Percentiles rank a stretch among this genome's conserved stretches.
phyloP scores from a whole-genome alignment of 345 rosid species.

The Populus deltoides region DNA sequence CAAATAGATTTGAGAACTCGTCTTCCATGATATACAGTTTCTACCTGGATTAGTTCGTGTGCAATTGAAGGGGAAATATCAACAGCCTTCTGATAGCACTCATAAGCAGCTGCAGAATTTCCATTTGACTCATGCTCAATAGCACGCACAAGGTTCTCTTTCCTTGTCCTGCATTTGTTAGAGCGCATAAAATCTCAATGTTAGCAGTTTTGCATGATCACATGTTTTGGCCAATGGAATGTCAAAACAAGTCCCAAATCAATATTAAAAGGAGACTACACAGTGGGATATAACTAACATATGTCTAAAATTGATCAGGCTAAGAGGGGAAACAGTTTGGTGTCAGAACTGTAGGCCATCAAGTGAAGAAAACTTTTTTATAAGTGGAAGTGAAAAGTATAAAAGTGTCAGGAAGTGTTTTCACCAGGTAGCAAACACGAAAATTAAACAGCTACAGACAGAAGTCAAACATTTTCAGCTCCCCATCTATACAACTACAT shows the following conservation, averaged over 20 bases:
- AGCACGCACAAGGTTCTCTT: constrained; percentile 85
- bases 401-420: neutral
- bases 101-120: constrained; percentile 78
- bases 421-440: neutral
- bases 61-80: constrained; percentile 96
- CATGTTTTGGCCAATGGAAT: neutral
- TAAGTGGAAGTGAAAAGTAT: neutral
- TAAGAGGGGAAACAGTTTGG: neutral
- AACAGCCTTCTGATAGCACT: constrained; percentile 89
- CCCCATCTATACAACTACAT: neutral
- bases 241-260: neutral
- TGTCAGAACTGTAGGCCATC: neutral
- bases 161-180: constrained; percentile 52
- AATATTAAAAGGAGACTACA: neutral
- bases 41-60: constrained; percentile 75
- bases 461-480: neutral
- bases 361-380: neutral
- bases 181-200: neutral
- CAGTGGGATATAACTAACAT: neutral
- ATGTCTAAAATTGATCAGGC: neutral
- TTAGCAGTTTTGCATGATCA: neutral
- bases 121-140: constrained; percentile 78
- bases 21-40: constrained; percentile 4
- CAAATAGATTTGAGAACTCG: neutral
- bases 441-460: neutral